phyloP scores from a whole-genome alignment of 2,329 filamentous ascomycete genomes.

The Penicillium sp. region DNA sequence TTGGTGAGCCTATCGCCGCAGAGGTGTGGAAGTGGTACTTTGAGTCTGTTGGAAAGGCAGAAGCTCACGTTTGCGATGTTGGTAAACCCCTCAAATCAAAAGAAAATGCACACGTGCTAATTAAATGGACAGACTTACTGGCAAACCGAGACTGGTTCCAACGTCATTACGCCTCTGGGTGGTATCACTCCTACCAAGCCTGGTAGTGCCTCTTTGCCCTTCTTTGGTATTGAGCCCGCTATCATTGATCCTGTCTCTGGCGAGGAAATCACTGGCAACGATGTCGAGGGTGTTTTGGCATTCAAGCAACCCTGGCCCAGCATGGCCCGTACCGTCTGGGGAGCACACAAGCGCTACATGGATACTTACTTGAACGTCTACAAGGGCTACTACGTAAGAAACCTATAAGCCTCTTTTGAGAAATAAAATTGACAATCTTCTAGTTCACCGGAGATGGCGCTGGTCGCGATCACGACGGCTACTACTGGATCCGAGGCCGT shows the following conservation, averaged over 20 bases:
- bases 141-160: slow-evolving; percentile 98
- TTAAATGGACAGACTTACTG: slow-evolving; percentile 77
- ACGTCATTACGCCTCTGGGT: slow-evolving; percentile 91
- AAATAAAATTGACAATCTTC: neutral
- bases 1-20: slow-evolving; percentile 95
- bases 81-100: slow-evolving; percentile 45
- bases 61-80: slow-evolving; percentile 92
- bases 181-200: slow-evolving; percentile 96
- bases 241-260: slow-evolving; percentile 97
- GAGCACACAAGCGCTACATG: slow-evolving; percentile 97
- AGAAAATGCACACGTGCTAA: neutral
- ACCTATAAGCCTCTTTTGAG: neutral
- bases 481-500: slow-evolving; percentile 99
- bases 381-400: slow-evolving; percentile 92
- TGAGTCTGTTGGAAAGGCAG: slow-evolving; percentile 88
- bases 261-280: slow-evolving; percentile 89
- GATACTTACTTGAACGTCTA: slow-evolving; percentile 98
- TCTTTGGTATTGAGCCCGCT: slow-evolving; percentile 96
- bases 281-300: slow-evolving; percentile 93
- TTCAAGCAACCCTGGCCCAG: slow-evolving; percentile 99
- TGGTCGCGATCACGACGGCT: slow-evolving; percentile 93
- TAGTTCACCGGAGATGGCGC: slow-evolving; percentile 73
- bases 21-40: slow-evolving; percentile 99
- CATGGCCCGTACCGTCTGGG: slow-evolving; percentile 97
- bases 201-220: slow-evolving; percentile 90